Evolutionary conservation across 2,329 filamentous ascomycete species (phyloP).

Genomic region (Akanthomyces lecanii): DNA sequence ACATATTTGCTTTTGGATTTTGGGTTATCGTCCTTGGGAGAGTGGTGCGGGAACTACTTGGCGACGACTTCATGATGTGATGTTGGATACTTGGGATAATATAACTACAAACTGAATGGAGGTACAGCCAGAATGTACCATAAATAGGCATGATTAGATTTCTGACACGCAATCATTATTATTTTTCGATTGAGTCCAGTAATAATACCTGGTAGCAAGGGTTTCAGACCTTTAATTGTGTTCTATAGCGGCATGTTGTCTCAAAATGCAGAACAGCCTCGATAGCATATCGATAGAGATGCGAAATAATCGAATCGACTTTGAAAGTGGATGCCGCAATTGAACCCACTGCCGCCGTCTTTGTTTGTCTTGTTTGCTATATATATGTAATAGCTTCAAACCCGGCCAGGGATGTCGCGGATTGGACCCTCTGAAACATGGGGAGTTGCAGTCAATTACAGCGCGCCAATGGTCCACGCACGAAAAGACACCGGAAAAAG

Average conservation of each 20-base stretch:
- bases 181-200: too few species aligned
- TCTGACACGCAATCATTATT: too few species aligned
- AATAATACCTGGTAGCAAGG: too few species aligned
- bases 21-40: neutral
- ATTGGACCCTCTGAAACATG: neutral
- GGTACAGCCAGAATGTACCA: too few species aligned
- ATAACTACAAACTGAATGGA: neutral
- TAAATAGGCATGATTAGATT: too few species aligned
- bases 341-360: slow-evolving; percentile 41
- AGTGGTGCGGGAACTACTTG: neutral
- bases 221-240: too few species aligned
- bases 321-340: slow-evolving; percentile 19
- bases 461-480: slow-evolving; percentile 11
- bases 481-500: slow-evolving; percentile 17
- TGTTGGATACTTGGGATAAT: neutral
- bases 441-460: neutral
- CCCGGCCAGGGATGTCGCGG: neutral
- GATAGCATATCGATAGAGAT: neutral
- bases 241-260: neutral
- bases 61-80: neutral
- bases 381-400: neutral
- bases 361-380: slow-evolving; percentile 36
- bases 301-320: too few species aligned
- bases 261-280: too few species aligned
- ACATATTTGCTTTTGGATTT: neutral